Percentiles rank a stretch among this genome's conserved stretches.
Conservation (phyloP, 164 flowering plant genomes). For the Aristolochia contorta region DNA sequence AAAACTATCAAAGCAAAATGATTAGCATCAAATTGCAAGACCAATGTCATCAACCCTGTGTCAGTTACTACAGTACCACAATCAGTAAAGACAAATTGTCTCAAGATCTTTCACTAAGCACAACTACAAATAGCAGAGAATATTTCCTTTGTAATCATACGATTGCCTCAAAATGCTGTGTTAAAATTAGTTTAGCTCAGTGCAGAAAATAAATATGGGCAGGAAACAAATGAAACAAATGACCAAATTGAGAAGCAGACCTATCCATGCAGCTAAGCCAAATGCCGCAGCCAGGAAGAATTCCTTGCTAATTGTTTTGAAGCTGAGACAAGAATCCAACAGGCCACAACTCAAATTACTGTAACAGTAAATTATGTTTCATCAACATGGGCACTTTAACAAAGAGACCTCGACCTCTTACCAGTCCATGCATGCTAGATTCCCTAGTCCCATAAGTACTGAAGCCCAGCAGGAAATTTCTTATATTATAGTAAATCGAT, state of each 20-base stretch:
- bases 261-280: slow-evolving; percentile 64
- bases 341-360: slow-evolving; percentile 2
- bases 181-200: no score
- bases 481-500: background rate
- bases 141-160: no score
- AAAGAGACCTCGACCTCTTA: slow-evolving; percentile 17
- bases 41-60: no score
- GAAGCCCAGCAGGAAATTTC: slow-evolving; percentile 60
- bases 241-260: slow-evolving; percentile 18
- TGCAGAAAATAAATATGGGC: no score
- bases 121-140: no score
- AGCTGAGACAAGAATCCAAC: slow-evolving; percentile 34
- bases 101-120: no score
- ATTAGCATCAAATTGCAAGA: no score
- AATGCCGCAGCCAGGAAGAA: slow-evolving; percentile 71
- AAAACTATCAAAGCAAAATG: no score
- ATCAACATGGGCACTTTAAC: background rate
- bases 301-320: slow-evolving; percentile 57
- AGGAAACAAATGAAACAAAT: background rate
- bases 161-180: no score
- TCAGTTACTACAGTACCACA: no score
- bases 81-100: no score
- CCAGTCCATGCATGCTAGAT: slow-evolving; percentile 68
- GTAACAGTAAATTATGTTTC: background rate
- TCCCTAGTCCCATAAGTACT: slow-evolving; percentile 80